A percentile compares a stretch with the other conserved stretches of the same genome.
Evolutionary conservation across 2,329 filamentous ascomycete species (phyloP).

Genomic region (Fusarium duplospermum): DNA sequence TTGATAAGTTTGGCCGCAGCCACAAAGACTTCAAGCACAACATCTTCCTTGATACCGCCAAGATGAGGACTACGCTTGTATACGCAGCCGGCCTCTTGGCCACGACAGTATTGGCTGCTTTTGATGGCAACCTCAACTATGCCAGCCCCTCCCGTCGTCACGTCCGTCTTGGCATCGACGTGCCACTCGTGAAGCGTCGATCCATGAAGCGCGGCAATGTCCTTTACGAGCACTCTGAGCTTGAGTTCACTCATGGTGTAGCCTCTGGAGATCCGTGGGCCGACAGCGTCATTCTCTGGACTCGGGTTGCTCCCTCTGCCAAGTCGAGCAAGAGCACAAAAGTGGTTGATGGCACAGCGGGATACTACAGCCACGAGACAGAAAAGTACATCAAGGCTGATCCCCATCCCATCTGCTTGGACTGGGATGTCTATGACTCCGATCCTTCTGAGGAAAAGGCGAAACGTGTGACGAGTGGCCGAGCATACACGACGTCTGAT

Average conservation of each 20-base stretch:
- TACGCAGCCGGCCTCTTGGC: conserved; percentile 17
- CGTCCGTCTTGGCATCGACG: conserved; percentile 71
- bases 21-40: neutral
- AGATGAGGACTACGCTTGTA: conserved; percentile 11
- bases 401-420: conserved; percentile 71
- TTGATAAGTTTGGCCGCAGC: neutral
- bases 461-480: conserved; percentile 65
- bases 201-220: conserved; percentile 23
- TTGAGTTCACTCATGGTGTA: conserved; percentile 75
- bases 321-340: conserved; percentile 59
- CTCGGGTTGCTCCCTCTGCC: conserved; percentile 56
- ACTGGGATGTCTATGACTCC: conserved; percentile 67
- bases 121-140: conserved; percentile 71
- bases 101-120: conserved; percentile 15
- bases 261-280: conserved; percentile 63
- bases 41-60: neutral
- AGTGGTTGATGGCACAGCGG: conserved; percentile 51
- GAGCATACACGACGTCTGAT: conserved; percentile 76
- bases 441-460: conserved; percentile 50
- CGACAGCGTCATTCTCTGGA: conserved; percentile 69
- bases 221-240: conserved; percentile 35
- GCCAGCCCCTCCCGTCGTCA: conserved; percentile 74
- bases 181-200: conserved; percentile 53
- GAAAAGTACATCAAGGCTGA: conserved; percentile 51
- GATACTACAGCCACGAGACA: conserved; percentile 61